Evolutionary conservation across 495 filamentous ascomycete genomes (phyloP), one percentile per base, ranked within the genome.

Genomic region (Cercophora samala): DNA sequence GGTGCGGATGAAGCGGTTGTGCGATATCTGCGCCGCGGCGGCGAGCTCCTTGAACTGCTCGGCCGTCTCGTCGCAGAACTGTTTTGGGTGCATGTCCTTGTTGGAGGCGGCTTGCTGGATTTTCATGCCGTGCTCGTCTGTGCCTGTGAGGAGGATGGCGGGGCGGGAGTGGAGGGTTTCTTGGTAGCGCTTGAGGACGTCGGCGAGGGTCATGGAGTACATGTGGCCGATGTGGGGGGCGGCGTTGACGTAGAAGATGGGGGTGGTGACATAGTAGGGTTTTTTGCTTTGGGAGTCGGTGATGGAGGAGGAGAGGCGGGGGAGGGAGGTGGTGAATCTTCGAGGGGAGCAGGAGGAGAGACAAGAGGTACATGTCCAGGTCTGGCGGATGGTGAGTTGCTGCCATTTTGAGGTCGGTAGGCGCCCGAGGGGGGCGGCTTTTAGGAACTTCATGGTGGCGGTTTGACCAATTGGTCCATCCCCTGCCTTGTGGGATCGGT

Each of bases 241-340:
- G 23, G 93, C 92, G 85, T 99, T 99, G 77, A 98, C 96, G 75
- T 99, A 99, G 83, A 98, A 99, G 60, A 99, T 99, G 6, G 95
- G 95, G 6, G 92, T 93, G 3, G 95, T 98, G 71, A 97, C 83
- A 84, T 97, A 98, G 83, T 89, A 97, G 5, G 96, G 93, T 81
- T 99, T 98, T 81, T 99, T 98, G 69, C 83, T 80, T 26, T 22
- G 29, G 70, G 51, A 21, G 60, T 9, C 5, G 61, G 21, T 13
- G 53, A 51, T 52, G 60, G 54, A 25, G 72, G 63, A 19, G 64
- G 64, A 62, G 19, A 69, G n/a, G 26, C 61, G 24, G 37, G 64
- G 29, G 61, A 60, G n/a, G 60, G 54, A n/a, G 2, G 25, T 46
- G 37, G 21, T 46, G 11, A 51, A 61, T 37, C 26, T 22, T 23